phyloP scores from a whole-genome alignment of 257 asterid species.

The Scutellaria barbata region DNA sequence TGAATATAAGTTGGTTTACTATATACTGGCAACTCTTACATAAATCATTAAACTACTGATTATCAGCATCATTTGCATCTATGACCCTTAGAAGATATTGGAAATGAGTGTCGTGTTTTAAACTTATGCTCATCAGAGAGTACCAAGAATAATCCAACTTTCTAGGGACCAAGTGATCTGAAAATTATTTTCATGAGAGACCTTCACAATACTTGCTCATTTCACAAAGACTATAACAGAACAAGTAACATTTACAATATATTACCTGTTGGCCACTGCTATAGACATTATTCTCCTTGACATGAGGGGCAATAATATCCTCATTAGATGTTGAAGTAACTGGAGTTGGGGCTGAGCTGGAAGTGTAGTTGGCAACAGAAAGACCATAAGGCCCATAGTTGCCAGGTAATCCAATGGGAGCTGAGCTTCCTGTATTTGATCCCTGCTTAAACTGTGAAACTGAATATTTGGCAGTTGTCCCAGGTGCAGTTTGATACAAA shows the following conservation, averaged over 20 bases:
- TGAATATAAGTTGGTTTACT: background rate
- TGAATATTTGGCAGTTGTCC: conserved; percentile 73
- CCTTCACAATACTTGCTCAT: conserved; percentile 6
- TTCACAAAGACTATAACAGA: conserved; percentile 7
- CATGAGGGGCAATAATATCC: conserved; percentile 66
- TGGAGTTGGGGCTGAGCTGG: conserved; percentile 59
- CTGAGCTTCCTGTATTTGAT: conserved; percentile 64
- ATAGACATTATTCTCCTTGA: conserved; percentile 70
- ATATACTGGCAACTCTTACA: background rate
- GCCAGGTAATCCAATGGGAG: conserved; percentile 71
- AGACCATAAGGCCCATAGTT: conserved; percentile 78
- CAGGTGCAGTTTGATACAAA: conserved; percentile 72
- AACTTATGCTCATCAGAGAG: background rate
- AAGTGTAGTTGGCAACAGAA: conserved; percentile 60
- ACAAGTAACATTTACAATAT: background rate
- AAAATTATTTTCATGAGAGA: background rate
- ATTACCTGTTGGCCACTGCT: conserved; percentile 78
- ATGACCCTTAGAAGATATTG: background rate
- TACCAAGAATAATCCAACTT: conserved; percentile 9
- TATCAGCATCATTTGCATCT: conserved; percentile 17
- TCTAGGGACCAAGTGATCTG: background rate
- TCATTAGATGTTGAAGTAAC: conserved; percentile 73
- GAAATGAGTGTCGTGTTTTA: conserved; percentile 4
- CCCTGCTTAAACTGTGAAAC: conserved; percentile 83
- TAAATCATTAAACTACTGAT: background rate